Percentiles rank a stretch among this genome's conserved stretches.
phyloP scores from a whole-genome alignment of 768 basidiomycete species.

The Boletus insuetus region DNA sequence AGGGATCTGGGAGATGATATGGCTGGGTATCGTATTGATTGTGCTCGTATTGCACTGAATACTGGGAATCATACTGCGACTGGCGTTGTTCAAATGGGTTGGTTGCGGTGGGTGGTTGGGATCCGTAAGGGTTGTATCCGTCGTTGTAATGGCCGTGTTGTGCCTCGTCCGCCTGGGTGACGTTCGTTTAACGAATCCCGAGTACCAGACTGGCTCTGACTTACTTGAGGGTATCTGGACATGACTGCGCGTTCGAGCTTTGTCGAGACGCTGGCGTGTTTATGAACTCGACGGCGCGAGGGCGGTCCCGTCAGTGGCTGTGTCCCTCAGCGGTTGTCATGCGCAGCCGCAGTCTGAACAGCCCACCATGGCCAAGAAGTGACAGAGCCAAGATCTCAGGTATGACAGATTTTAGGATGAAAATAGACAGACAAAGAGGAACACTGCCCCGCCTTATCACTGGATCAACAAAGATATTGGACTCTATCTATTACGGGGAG shows the following conservation, averaged over 20 bases:
- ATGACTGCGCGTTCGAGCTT: conserved; percentile 23
- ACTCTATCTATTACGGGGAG: not conserved
- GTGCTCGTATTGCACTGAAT: conserved; percentile 34
- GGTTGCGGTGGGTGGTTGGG: conserved; percentile 26
- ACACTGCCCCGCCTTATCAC: too few relatives aligned
- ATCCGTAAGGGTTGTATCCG: conserved; percentile 53
- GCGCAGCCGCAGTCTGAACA: conserved; percentile 3
- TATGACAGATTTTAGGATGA: too few relatives aligned
- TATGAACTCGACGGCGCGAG: not conserved
- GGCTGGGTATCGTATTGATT: conserved; percentile 32
- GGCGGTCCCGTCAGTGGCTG: conserved; percentile 7
- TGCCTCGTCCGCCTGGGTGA: conserved; percentile 58
- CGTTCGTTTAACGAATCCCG: not conserved
- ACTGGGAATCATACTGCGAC: conserved; percentile 30
- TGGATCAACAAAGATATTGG: not conserved
- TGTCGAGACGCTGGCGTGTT: not conserved
- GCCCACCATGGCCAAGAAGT: not conserved
- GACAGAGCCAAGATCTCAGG: too few relatives aligned
- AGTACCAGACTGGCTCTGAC: conserved; percentile 6
- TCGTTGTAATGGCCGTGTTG: conserved; percentile 66
- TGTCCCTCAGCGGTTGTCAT: not conserved
- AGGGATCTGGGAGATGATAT: conserved; percentile 40
- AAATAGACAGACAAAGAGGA: too few relatives aligned
- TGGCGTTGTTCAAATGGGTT: conserved; percentile 43
- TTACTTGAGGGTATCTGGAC: conserved; percentile 43